phyloP scores from a whole-genome alignment of 441 rosid species.

The Metrosideros polymorpha region DNA sequence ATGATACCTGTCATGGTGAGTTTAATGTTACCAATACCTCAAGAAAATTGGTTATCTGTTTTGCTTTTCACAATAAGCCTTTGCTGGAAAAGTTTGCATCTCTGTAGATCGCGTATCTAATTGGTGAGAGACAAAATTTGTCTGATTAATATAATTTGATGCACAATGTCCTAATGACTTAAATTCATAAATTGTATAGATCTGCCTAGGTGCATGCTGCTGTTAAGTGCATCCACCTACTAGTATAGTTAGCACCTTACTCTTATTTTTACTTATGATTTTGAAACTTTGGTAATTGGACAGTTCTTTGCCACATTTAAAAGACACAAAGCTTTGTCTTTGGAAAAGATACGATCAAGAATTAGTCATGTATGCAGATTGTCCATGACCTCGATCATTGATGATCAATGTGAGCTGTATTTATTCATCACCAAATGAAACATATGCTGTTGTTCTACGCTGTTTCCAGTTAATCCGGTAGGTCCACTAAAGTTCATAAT shows the following conservation, averaged over 20 bases:
- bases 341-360: neutral
- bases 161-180: neutral
- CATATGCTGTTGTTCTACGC: neutral
- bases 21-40: neutral
- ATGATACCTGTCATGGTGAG: constrained; percentile 96
- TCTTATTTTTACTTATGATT: neutral
- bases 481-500: neutral
- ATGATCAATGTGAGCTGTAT: neutral
- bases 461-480: neutral
- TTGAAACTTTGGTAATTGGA: neutral
- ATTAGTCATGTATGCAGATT: neutral
- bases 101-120: neutral
- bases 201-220: neutral
- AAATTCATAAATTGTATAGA: neutral
- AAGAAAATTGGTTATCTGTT: neutral
- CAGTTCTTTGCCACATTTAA: neutral
- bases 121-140: neutral
- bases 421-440: neutral
- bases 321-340: neutral
- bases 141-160: neutral
- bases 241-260: neutral
- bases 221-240: neutral
- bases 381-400: neutral
- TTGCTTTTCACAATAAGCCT: neutral
- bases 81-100: neutral